Percentiles rank a stretch among this genome's conserved stretches.
Evolutionary conservation across 2,329 filamentous ascomycete species (phyloP).

Genomic region (Falciphora oryzae): DNA sequence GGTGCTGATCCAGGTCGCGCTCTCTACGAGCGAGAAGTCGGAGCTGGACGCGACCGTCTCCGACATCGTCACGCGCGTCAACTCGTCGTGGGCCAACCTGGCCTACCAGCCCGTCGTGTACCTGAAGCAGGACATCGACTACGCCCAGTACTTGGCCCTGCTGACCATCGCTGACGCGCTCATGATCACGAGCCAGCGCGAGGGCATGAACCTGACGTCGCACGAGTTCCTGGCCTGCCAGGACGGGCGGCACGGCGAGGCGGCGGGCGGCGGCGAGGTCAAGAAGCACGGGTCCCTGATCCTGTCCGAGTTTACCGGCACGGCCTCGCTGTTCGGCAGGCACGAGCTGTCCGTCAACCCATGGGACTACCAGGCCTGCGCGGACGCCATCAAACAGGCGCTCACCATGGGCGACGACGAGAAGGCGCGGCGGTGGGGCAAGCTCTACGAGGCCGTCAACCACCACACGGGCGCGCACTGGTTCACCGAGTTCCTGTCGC

Average conservation of each 20-base stretch:
- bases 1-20: conserved; percentile 88
- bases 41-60: conserved; percentile 85
- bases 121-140: conserved; percentile 89
- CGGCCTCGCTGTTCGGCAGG: conserved; percentile 75
- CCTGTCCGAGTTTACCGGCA: conserved; percentile 91
- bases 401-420: conserved; percentile 75
- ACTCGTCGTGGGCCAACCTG: conserved; percentile 83
- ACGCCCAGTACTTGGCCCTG: conserved; percentile 86
- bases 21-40: conserved; percentile 80
- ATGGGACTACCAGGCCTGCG: conserved; percentile 88
- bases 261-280: conserved; percentile 50
- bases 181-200: conserved; percentile 91
- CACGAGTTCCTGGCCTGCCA: conserved; percentile 94
- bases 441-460: conserved; percentile 66
- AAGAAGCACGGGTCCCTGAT: conserved; percentile 88
- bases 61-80: conserved; percentile 91
- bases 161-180: conserved; percentile 84
- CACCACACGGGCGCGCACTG: conserved; percentile 81
- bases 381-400: conserved; percentile 76
- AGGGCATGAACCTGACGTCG: conserved; percentile 95
- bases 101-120: conserved; percentile 92
- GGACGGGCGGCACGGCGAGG: conserved; percentile 63
- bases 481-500: conserved; percentile 69
- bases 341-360: conserved; percentile 85
- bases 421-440: conserved; percentile 67